Conservation (phyloP, 805 yeast species). For the Kurtzmaniella cleridarum region DNA sequence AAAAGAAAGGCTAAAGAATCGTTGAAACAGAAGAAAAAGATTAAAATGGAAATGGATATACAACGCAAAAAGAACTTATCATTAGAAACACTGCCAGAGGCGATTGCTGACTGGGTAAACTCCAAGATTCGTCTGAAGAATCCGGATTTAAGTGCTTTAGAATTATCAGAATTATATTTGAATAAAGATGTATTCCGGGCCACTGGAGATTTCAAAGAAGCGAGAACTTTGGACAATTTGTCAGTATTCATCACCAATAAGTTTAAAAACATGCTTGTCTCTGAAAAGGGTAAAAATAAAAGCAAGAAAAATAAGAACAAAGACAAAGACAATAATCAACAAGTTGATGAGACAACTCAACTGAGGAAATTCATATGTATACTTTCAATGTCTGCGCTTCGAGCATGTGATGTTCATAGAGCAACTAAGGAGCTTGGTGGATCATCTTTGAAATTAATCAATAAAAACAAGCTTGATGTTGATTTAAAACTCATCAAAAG, state of each 20-base stretch:
- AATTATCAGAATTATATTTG: conserved; percentile 61
- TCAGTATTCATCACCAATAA: conserved; percentile 47
- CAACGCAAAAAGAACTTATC: conserved; percentile 55
- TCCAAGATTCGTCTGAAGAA: conserved; percentile 52
- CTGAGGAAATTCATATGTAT: conserved; percentile 46
- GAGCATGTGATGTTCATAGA: conserved; percentile 83
- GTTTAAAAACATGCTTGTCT: conserved; percentile 43
- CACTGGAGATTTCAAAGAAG: conserved; percentile 49
- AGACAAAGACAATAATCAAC: conserved; percentile 10
- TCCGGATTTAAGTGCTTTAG: conserved; percentile 68
- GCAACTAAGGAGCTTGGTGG: conserved; percentile 45
- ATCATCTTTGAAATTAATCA: conserved; percentile 64
- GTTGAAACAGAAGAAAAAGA: conserved; percentile 57
- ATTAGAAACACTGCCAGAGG: conserved; percentile 43
- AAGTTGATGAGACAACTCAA: conserved; percentile 2
- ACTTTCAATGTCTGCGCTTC: conserved; percentile 69
- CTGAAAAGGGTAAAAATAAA: conserved; percentile 23
- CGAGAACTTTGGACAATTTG: conserved; percentile 53
- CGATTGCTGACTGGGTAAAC: conserved; percentile 65
- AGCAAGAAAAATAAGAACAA: conserved; percentile 21
- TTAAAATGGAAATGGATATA: conserved; percentile 61
- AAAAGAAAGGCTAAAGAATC: conserved; percentile 13
- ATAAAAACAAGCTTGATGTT: conserved; percentile 65
- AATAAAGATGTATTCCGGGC: conserved; percentile 53
- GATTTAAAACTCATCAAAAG: conserved; percentile 46